Evolutionary conservation across 305 asterid genomes (phyloP).

Genomic region (Solanum hybrid): DNA sequence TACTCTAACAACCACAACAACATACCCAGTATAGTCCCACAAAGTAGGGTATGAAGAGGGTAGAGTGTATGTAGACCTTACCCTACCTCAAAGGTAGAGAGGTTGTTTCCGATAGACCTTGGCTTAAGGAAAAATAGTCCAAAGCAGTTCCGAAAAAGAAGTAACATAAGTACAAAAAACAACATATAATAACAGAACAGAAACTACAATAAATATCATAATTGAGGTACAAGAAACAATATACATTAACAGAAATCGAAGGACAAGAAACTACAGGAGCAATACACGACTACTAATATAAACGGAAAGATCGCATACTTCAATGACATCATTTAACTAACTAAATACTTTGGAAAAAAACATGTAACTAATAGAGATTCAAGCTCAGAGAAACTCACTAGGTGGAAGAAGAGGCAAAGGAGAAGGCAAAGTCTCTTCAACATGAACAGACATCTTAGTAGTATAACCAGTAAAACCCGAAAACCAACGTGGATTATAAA

Average conservation of each 20-base stretch:
- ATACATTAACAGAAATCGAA: neutral
- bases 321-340: slow-evolving; percentile 10
- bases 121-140: neutral
- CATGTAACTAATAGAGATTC: slow-evolving; percentile 8
- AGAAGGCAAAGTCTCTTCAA: slow-evolving; percentile 29
- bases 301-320: slow-evolving; percentile 13
- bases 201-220: neutral
- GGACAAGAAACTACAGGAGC: neutral
- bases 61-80: neutral
- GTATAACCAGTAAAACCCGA: slow-evolving; percentile 37
- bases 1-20: slow-evolving; percentile 6
- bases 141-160: neutral
- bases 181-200: neutral
- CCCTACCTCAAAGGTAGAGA: neutral
- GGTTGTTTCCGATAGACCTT: neutral
- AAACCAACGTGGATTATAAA: slow-evolving; percentile 71
- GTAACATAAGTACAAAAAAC: neutral
- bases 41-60: neutral
- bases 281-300: neutral
- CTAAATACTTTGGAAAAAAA: neutral
- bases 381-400: slow-evolving; percentile 48
- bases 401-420: slow-evolving; percentile 38
- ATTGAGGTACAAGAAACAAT: neutral
- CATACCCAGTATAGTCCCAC: neutral
- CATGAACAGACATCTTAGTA: slow-evolving; percentile 31